These are phyloP conservation scores for Leishmania guyanensis DNA, from an alignment of 208 protist genomes.

Conservation along the genomic window DNA sequence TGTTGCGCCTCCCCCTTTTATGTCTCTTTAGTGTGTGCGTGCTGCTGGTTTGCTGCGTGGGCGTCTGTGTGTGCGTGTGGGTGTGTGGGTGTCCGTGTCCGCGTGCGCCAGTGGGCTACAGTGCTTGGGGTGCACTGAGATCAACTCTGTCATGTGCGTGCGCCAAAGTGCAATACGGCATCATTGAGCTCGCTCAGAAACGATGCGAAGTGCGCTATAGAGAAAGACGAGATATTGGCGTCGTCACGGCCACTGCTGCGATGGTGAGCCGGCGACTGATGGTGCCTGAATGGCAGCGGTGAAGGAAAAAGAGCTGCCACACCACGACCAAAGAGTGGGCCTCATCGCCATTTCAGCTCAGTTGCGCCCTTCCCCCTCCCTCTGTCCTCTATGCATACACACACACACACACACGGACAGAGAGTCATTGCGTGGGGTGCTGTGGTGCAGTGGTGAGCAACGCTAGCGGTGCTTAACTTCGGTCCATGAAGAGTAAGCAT, in stretches of 20 bases:
- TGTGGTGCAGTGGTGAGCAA: neutral
- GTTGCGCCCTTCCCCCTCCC: neutral
- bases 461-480: neutral
- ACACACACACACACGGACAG: neutral
- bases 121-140: neutral
- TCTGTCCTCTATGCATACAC: neutral
- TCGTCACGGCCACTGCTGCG: neutral
- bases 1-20: neutral
- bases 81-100: neutral
- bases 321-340: neutral
- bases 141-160: neutral
- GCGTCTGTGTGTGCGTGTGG: neutral
- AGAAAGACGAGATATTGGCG: neutral
- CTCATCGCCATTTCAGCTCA: neutral
- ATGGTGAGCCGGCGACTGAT: neutral
- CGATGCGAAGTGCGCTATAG: neutral
- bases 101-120: neutral
- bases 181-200: neutral
- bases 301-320: neutral
- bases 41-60: neutral
- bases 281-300: neutral
- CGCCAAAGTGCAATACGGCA: neutral
- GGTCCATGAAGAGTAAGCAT: neutral
- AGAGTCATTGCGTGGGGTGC: neutral
- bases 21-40: neutral